Evolutionary conservation across 2,329 filamentous ascomycete genomes (phyloP).

Genomic region (Ustulina deusta): DNA sequence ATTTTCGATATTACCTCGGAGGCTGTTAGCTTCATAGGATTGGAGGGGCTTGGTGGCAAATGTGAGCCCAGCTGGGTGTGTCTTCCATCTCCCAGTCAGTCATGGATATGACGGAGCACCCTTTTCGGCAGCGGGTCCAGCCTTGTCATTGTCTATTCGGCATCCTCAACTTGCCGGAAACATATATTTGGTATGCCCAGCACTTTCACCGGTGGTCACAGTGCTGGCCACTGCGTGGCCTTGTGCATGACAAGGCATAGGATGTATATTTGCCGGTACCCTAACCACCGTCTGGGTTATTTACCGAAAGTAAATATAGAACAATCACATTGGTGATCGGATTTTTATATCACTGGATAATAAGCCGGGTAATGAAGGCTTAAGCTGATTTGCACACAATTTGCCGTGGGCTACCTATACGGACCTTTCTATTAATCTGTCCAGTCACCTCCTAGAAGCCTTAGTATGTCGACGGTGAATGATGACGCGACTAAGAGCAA

Average conservation of each 20-base stretch:
- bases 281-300: conserved; percentile 12
- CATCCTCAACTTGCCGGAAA: background rate
- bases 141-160: conserved; percentile 18
- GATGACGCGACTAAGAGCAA: background rate
- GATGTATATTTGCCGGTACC: conserved; percentile 31
- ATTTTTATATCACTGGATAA: conserved; percentile 36
- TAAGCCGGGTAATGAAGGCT: conserved; percentile 35
- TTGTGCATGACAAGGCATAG: conserved; percentile 1
- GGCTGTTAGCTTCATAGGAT: background rate
- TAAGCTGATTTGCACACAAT: conserved; percentile 38
- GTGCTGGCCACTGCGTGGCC: background rate
- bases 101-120: conserved; percentile 8
- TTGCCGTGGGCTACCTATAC: conserved; percentile 27
- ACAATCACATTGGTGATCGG: conserved; percentile 20
- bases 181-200: conserved; percentile 3
- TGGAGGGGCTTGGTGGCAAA: background rate
- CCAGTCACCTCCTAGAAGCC: conserved; percentile 13
- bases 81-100: background rate
- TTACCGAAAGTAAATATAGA: conserved; percentile 35
- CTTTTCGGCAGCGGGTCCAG: conserved; percentile 25
- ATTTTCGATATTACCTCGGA: conserved; percentile 1
- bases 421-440: conserved; percentile 31
- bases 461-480: background rate
- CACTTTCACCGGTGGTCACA: background rate
- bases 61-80: background rate